Base-by-base conservation (phyloP, 345 rosid species). In the Ceriops decandra region DNA sequence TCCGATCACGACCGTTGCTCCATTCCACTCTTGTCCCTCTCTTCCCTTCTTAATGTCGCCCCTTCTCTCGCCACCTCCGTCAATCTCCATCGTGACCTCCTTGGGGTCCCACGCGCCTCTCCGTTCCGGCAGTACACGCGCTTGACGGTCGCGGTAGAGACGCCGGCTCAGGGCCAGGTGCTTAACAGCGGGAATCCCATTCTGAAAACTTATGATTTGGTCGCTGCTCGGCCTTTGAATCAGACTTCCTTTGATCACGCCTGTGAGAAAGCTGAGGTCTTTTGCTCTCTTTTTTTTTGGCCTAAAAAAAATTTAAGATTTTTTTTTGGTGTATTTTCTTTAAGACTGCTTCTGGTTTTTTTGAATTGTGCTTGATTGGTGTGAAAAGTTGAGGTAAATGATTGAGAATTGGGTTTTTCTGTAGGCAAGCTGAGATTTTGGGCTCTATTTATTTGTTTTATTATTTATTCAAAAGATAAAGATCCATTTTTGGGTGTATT, bases 101-200 rank as follows among this genome's bases (percentile, higher is more conserved):
- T 95, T 31, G 77, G 85, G 15, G 71, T 87, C 68, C 87, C 89
- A 1, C 84, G 83, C 63, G 52, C 80, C 72, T 76, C 92, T 27
- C 85, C 97, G 63, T 90, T 88, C 83, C 88, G 96, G 38, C 97
- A 91, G 85, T 91, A 90, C 87, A 86, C 93, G 8, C 96, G 98
- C 68, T 79, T 91, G 72, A 88, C 95, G 0, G 87, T 95, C 64
- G 71, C 66, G 21, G 85, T 85, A 1, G 96, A 95, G 26, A 78
- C 61, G 20, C 63, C 75, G 1, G 69, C 89, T 62, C 95, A 89
- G 77, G 74, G 84, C 22, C 88, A 77, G 69, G 81, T 78, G 16
- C 82, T 95, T 63, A 95, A 88, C 56, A 64, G 90, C 1, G 93
- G 87, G 13, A 95, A 95, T 67, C 87, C 85, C 6, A 51, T 91